phyloP scores from a whole-genome alignment of 768 basidiomycete genomes.

The Suillus weaverae region DNA sequence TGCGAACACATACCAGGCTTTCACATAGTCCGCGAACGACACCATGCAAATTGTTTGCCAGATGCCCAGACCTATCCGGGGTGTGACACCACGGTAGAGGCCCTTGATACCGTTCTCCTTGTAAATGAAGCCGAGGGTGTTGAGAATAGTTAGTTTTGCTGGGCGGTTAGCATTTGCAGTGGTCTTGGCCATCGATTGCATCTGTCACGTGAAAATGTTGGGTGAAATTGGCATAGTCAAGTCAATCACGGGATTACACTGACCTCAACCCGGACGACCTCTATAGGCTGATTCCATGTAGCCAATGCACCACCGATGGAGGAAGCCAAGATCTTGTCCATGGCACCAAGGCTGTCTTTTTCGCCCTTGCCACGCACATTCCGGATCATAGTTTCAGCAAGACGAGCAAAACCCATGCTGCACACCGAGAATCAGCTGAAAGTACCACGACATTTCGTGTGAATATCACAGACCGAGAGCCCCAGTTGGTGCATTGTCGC shows the following conservation, averaged over 20 bases:
- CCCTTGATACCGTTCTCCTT: slow-evolving; percentile 95
- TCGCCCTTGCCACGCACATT: slow-evolving; percentile 78
- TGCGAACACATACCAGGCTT: slow-evolving; percentile 58
- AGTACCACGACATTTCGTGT: background rate
- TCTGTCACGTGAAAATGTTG: slow-evolving; percentile 48
- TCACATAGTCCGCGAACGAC: slow-evolving; percentile 95
- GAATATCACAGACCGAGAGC: slow-evolving; percentile 63
- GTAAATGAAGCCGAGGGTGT: slow-evolving; percentile 94
- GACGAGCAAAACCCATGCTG: slow-evolving; percentile 95
- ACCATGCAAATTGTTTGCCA: slow-evolving; percentile 99
- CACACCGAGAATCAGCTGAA: slow-evolving; percentile 10
- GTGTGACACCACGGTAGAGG: slow-evolving; percentile 95
- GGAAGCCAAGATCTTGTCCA: slow-evolving; percentile 88
- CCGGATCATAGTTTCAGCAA: slow-evolving; percentile 82
- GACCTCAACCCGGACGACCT: slow-evolving; percentile 96
- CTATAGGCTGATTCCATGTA: slow-evolving; percentile 99
- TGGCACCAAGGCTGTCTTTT: slow-evolving; percentile 65
- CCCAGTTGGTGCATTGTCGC: slow-evolving; percentile 93
- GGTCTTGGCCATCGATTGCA: slow-evolving; percentile 97
- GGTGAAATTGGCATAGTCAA: background rate
- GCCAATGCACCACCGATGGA: slow-evolving; percentile 92
- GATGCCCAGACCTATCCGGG: slow-evolving; percentile 92
- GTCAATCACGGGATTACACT: slow-evolving; percentile 4
- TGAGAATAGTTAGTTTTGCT: slow-evolving; percentile 87
- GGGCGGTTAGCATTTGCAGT: slow-evolving; percentile 75